These are phyloP conservation scores for Retiboletus flavoniger DNA, from an alignment of 1,284 basidiomycete species.

Conservation along the genomic window DNA sequence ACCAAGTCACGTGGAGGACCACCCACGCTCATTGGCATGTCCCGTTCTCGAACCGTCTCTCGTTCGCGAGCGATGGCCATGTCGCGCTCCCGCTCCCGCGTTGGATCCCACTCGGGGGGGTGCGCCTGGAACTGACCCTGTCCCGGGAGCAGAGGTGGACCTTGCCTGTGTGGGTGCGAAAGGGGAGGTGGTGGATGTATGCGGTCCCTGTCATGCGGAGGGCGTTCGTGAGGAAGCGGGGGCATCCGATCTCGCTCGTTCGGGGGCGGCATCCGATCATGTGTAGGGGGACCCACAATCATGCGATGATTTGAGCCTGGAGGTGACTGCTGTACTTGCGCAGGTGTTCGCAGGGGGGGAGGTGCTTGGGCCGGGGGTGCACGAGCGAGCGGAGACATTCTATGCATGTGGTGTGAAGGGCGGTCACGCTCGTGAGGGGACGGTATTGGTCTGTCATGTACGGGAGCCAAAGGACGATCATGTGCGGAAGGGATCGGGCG, in stretches of 20 bases:
- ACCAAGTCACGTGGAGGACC: constrained; percentile 26
- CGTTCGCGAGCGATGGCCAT: constrained; percentile 20
- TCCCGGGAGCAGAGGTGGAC: constrained; percentile 27
- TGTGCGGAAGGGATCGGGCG: constrained; percentile 21
- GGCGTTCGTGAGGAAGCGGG: constrained; percentile 27
- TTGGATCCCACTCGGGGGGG: constrained; percentile 31
- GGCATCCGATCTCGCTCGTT: constrained; percentile 30
- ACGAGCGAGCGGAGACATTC: constrained; percentile 29
- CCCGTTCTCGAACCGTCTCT: constrained; percentile 25
- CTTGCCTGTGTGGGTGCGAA: constrained; percentile 21
- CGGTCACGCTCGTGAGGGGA: constrained; percentile 30
- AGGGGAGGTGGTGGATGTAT: constrained; percentile 26
- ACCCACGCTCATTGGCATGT: constrained; percentile 16
- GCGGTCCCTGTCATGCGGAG: constrained; percentile 31
- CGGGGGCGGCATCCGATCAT: constrained; percentile 26
- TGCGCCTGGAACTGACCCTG: constrained; percentile 36
- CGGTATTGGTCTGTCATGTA: constrained; percentile 22
- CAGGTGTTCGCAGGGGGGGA: constrained; percentile 14
- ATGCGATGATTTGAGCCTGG: constrained; percentile 27
- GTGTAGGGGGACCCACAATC: constrained; percentile 13
- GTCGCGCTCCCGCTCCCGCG: constrained; percentile 26
- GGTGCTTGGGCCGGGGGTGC: constrained; percentile 16
- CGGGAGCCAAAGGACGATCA: constrained; percentile 20
- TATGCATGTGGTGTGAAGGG: constrained; percentile 20
- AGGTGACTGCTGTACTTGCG: constrained; percentile 25